Evolutionary conservation across 108 stramenopile species (phyloP), one percentile per base, ranked within the genome.

Genomic region (Skeletonema marinoi): DNA sequence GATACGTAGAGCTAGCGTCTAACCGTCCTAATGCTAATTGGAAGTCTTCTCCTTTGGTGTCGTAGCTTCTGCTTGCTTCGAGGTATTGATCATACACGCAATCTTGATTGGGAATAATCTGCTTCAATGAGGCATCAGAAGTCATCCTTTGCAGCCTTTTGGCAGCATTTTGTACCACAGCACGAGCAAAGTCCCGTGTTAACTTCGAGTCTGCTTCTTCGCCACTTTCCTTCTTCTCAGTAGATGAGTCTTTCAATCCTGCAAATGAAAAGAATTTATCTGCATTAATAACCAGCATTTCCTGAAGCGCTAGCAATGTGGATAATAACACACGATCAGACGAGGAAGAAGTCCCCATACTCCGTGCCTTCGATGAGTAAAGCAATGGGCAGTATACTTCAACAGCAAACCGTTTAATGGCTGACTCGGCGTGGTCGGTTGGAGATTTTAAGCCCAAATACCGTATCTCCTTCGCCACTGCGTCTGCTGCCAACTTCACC

Each of bases 251-350:
- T 21, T 25, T 56, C 19, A 25, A 25, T 56, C 21, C 25, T 56
- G 6, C 54, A 25, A 56, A 64, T 8, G 64, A 6, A 16, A 56
- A 66, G 62, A 44, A 51, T 32, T 56, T 65, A 17, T 13, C 62
- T 35, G 65, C 42, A 58, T 65, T 74, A 35, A 42, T 66, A 11
- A 58, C 11, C 54, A 74, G 30, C 73, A 66, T 74, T 25, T 74
- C 65, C 58, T n/a, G 54, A 4, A 74, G 32, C 58, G 73, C 73
- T 65, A 74, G 73, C 51, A 74, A 66, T 9, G 65, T 66, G 25
- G 73, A 74, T 33, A 74, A 35, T 16, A 74, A 32, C 8, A 74
- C 51, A 5, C 65, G 50, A 66, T 38, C 51, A 65, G 54, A 25
- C 21, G 54, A 56, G 54, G 54, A 56, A 4, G 44, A 46, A 25